phyloP scores from a whole-genome alignment of 2,329 filamentous ascomycete genomes.

The Penicillium paneum region DNA sequence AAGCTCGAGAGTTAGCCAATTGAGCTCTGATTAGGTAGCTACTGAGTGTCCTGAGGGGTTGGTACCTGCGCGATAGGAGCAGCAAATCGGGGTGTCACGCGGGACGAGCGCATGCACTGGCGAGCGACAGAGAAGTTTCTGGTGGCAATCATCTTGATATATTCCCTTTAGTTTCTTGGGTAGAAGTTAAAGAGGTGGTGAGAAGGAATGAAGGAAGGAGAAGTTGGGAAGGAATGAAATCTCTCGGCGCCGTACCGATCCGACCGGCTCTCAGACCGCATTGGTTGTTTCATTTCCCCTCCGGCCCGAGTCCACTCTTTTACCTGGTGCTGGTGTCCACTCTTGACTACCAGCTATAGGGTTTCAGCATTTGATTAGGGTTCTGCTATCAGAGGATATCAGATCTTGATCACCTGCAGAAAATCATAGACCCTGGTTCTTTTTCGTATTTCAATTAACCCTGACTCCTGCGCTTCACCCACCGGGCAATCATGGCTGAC shows the following conservation, averaged over 20 bases:
- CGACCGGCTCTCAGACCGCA: constrained; percentile 22
- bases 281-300: constrained; percentile 22
- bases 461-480: constrained; percentile 7
- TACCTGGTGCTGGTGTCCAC: constrained; percentile 10
- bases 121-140: constrained; percentile 72
- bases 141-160: constrained; percentile 72
- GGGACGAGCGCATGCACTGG: constrained; percentile 71
- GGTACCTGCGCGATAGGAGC: constrained; percentile 58
- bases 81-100: constrained; percentile 46
- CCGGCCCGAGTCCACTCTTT: constrained; percentile 22
- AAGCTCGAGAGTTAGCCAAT: constrained; percentile 18
- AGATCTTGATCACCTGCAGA: constrained; percentile 6
- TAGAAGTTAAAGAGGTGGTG: constrained; percentile 20
- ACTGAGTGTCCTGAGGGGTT: constrained; percentile 12
- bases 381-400: background rate
- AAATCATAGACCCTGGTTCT: background rate
- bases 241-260: constrained; percentile 26
- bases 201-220: constrained; percentile 16
- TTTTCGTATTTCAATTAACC: constrained; percentile 8
- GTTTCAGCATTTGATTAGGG: constrained; percentile 1
- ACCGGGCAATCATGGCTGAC: constrained; percentile 56
- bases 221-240: constrained; percentile 24
- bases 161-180: constrained; percentile 22
- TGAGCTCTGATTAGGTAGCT: constrained; percentile 10
- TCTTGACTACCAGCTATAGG: constrained; percentile 6